Conservation (phyloP, 2,329 filamentous ascomycete genomes). For the Laburnicola sp. region DNA sequence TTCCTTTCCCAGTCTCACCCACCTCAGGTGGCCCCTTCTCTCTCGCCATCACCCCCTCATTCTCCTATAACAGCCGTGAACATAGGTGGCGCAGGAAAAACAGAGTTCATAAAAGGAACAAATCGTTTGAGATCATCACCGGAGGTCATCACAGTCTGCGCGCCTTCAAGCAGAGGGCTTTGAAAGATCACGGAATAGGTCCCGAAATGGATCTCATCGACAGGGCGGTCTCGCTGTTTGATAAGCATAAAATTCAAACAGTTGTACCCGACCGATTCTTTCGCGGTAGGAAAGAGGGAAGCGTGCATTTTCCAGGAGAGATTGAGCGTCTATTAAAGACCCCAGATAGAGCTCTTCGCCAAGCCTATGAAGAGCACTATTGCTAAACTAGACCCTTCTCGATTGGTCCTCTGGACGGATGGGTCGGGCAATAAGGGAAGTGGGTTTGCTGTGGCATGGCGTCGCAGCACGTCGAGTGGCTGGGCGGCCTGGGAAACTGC, state of each 20-base stretch:
- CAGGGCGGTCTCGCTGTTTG: neutral
- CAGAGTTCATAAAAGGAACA: too few relatives aligned
- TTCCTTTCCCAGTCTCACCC: too few relatives aligned
- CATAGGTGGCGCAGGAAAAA: too few relatives aligned
- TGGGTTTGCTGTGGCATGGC: conserved; percentile 12
- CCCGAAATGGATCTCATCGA: neutral
- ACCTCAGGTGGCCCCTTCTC: too few relatives aligned
- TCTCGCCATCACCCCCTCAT: too few relatives aligned
- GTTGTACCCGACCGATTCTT: conserved; percentile 11
- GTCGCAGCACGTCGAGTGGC: conserved; percentile 3
- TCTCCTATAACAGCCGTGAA: too few relatives aligned
- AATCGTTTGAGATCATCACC: neutral
- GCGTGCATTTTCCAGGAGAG: conserved; percentile 2
- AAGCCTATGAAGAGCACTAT: conserved; percentile 14
- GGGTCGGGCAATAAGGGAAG: conserved; percentile 1
- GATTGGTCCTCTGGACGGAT: conserved; percentile 17
- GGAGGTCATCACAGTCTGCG: neutral
- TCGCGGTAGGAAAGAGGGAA: neutral
- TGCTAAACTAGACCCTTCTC: neutral
- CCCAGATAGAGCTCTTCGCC: neutral
- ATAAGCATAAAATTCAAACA: conserved; percentile 6
- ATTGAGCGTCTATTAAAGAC: neutral
- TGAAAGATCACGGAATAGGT: conserved; percentile 5
- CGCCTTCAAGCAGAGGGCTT: conserved; percentile 10
- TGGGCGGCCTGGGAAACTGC: conserved; percentile 11